Evolutionary conservation across 306 rosid genomes (phyloP).

Genomic region (Crataegus laevigata): DNA sequence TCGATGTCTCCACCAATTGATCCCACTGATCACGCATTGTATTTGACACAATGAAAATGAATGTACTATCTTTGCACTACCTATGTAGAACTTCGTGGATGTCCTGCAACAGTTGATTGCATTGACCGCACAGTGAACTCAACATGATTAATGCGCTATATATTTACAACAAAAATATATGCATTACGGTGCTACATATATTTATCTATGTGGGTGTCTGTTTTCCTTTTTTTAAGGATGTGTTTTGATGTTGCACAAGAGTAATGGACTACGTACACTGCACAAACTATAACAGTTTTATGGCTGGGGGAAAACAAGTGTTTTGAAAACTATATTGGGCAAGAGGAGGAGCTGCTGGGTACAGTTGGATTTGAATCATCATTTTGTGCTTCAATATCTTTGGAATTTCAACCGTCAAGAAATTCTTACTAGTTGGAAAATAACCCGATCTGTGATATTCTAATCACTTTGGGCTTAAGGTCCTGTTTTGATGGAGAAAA

Average conservation of each 20-base stretch:
- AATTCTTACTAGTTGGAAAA: background rate
- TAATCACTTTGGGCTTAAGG: background rate
- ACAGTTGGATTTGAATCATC: background rate
- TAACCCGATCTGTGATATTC: background rate
- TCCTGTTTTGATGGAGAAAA: background rate
- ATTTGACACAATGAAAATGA: background rate
- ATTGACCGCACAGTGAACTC: background rate
- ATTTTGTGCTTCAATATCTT: background rate
- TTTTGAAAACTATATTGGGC: too few species aligned
- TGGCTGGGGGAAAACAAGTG: background rate
- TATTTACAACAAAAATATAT: background rate
- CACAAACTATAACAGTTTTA: background rate
- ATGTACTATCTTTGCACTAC: background rate
- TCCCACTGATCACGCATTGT: background rate
- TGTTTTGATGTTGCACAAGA: background rate
- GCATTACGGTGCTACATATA: background rate
- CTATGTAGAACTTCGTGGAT: background rate
- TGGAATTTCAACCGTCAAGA: background rate
- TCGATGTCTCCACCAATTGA: background rate
- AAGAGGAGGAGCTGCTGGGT: background rate
- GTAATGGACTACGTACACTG: background rate
- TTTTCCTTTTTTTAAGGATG: background rate
- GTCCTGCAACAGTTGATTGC: background rate
- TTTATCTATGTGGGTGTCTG: background rate
- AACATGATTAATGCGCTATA: background rate